Percentiles rank a stretch among this genome's conserved stretches.
These are phyloP conservation scores for Apiospora pterosperma DNA, from an alignment of 2,329 filamentous ascomycete species.

Conservation along the genomic window DNA sequence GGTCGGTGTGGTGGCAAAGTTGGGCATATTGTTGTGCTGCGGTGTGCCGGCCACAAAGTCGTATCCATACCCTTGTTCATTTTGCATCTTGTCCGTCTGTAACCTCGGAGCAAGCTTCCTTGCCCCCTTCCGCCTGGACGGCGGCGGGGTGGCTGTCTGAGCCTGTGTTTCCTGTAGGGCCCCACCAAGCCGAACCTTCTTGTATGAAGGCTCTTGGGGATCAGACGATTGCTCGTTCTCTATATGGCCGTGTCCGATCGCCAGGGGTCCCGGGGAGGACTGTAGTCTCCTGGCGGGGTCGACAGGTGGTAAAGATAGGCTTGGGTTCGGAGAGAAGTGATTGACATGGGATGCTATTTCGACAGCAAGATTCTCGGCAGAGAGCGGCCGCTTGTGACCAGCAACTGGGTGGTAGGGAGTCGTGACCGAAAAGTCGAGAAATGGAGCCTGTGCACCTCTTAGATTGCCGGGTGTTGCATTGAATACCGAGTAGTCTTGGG, in stretches of 20 bases:
- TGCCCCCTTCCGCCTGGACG: slow-evolving; percentile 51
- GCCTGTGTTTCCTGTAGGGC: slow-evolving; percentile 34
- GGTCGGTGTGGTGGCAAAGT: slow-evolving; percentile 42
- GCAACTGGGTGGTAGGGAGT: slow-evolving; percentile 32
- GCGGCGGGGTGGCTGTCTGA: slow-evolving; percentile 59
- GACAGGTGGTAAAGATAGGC: slow-evolving; percentile 54
- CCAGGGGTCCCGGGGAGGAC: slow-evolving; percentile 52
- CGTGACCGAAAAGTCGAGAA: slow-evolving; percentile 40
- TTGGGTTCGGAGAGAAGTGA: slow-evolving; percentile 53
- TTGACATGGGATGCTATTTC: slow-evolving; percentile 61
- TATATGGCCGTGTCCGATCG: slow-evolving; percentile 24
- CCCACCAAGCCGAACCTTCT: slow-evolving; percentile 43
- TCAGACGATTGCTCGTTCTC: slow-evolving; percentile 25
- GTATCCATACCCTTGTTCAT: slow-evolving; percentile 52
- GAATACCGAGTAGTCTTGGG: slow-evolving; percentile 64
- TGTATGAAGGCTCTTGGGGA: slow-evolving; percentile 32
- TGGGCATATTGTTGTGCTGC: slow-evolving; percentile 44
- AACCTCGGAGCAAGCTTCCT: slow-evolving; percentile 53
- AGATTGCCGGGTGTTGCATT: slow-evolving; percentile 61
- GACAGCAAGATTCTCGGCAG: slow-evolving; percentile 43
- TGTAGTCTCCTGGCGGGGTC: slow-evolving; percentile 55
- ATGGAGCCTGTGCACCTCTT: slow-evolving; percentile 40
- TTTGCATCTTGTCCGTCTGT: slow-evolving; percentile 48
- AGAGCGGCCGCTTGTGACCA: slow-evolving; percentile 48
- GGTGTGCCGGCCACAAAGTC: slow-evolving; percentile 48